Evolutionary conservation across 140 eudicot species (phyloP).

Genomic region (Ambrosia hybrid): DNA sequence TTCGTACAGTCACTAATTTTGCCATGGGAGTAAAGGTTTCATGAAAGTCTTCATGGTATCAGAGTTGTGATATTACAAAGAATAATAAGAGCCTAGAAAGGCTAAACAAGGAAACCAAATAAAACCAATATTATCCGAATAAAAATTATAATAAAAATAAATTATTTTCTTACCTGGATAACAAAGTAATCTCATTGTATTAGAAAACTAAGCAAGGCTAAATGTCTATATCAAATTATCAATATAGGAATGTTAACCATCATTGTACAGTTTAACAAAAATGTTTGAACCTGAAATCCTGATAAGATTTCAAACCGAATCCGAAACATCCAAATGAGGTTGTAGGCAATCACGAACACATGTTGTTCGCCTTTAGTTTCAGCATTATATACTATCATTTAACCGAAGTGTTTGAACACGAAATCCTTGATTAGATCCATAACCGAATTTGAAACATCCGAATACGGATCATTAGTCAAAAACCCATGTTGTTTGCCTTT

Average conservation of each 20-base stretch:
- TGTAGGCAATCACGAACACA: constrained; percentile 57
- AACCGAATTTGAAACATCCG: constrained; percentile 44
- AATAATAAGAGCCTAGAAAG: too few species aligned
- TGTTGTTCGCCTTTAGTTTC: constrained; percentile 17
- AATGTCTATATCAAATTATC: too few species aligned
- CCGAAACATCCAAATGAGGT: constrained; percentile 52
- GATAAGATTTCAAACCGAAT: constrained; percentile 41
- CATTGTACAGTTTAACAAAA: constrained; percentile 14
- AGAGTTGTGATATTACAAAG: too few species aligned
- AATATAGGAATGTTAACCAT: background rate
- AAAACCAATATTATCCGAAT: too few species aligned
- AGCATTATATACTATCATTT: background rate
- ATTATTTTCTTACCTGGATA: too few species aligned
- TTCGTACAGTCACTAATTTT: too few species aligned
- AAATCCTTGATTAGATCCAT: constrained; percentile 47
- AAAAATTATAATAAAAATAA: too few species aligned
- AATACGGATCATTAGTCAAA: constrained; percentile 56
- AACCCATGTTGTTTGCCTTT: constrained; percentile 83
- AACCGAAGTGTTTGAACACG: constrained; percentile 31
- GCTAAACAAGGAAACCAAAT: too few species aligned
- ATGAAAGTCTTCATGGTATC: too few species aligned
- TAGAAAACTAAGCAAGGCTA: too few species aligned
- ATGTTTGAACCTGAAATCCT: constrained; percentile 37
- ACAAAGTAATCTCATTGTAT: too few species aligned
- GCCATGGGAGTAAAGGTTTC: too few species aligned